Conservation (phyloP, 2,329 filamentous ascomycete species). For the Gnomoniopsis smithogilvyi region DNA sequence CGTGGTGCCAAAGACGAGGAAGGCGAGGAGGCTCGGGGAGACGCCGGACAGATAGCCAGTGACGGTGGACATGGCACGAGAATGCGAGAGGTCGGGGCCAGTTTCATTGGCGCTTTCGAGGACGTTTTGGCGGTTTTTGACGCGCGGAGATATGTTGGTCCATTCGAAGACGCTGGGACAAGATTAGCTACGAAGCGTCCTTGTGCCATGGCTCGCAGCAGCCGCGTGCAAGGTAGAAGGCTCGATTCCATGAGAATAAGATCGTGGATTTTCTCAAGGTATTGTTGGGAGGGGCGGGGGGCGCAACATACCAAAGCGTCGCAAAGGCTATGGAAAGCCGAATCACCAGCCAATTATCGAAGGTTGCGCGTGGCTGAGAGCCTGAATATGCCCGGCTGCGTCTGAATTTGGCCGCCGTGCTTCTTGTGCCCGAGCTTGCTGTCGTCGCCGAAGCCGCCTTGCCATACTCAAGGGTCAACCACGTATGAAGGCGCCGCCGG, state of each 20-base stretch:
- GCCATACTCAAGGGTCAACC: slow-evolving; percentile 2
- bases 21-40: slow-evolving; percentile 22
- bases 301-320: slow-evolving; percentile 12
- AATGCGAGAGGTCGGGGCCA: slow-evolving; percentile 9
- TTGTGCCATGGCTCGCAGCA: background rate
- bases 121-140: slow-evolving; percentile 21
- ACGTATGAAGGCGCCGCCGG: slow-evolving; percentile 3
- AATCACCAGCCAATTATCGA: slow-evolving; percentile 16
- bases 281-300: too few relatives aligned
- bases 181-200: background rate
- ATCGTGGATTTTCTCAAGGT: background rate
- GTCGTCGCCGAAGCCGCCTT: background rate
- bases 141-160: slow-evolving; percentile 6
- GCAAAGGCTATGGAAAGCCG: slow-evolving; percentile 14
- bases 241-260: background rate
- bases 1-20: slow-evolving; percentile 26
- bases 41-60: slow-evolving; percentile 25
- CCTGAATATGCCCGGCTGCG: slow-evolving; percentile 5
- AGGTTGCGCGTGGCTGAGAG: background rate
- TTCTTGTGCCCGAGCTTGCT: background rate
- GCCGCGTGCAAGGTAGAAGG: too few relatives aligned
- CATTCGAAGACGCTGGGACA: slow-evolving; percentile 11
- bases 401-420: background rate
- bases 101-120: slow-evolving; percentile 31
- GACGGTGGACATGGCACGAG: slow-evolving; percentile 14